Percentiles rank a stretch among this genome's conserved stretches.
These are phyloP conservation scores for Elaeis oleifera DNA, from an alignment of 202 grass and related monocot genomes.

Conservation along the genomic window DNA sequence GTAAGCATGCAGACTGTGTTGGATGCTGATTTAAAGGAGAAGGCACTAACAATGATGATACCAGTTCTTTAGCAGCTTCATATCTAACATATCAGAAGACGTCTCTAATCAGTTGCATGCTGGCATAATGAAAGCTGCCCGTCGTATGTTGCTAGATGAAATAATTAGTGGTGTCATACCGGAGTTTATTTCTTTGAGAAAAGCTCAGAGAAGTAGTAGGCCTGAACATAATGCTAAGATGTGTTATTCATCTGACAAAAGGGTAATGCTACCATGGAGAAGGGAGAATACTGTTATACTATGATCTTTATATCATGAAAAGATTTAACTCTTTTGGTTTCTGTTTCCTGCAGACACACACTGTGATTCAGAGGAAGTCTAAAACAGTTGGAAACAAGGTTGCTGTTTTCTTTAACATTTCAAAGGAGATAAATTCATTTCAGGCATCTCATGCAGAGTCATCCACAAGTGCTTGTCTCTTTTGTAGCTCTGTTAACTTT, in stretches of 20 bases:
- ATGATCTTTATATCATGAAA: conserved; percentile 6
- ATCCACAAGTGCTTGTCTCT: conserved; percentile 23
- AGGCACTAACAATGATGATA: conserved; percentile 12
- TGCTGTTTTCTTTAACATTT: conserved; percentile 8
- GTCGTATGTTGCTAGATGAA: conserved; percentile 71
- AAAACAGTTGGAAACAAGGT: conserved; percentile 18
- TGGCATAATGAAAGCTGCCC: conserved; percentile 84
- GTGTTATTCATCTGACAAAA: conserved; percentile 17
- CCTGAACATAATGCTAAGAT: conserved; percentile 50
- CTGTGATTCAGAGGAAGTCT: conserved; percentile 30
- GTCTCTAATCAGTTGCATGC: conserved; percentile 61
- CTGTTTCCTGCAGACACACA: conserved; percentile 26
- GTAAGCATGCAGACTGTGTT: conserved; percentile 20
- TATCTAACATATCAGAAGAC: conserved; percentile 47
- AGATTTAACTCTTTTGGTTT: conserved; percentile 5
- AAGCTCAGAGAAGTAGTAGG: conserved; percentile 38
- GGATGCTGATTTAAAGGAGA: conserved; percentile 19
- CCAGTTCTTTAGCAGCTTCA: conserved; percentile 31
- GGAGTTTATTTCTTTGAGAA: conserved; percentile 59
- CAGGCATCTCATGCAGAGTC: conserved; percentile 17
- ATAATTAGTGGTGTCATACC: conserved; percentile 67
- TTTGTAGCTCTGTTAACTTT: conserved; percentile 27
- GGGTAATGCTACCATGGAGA: conserved; percentile 1
- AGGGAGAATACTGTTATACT: too few relatives aligned
- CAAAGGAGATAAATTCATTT: conserved; percentile 25